Evolutionary conservation across 495 filamentous ascomycete genomes (phyloP).

Genomic region (Tuber melanosporum): DNA sequence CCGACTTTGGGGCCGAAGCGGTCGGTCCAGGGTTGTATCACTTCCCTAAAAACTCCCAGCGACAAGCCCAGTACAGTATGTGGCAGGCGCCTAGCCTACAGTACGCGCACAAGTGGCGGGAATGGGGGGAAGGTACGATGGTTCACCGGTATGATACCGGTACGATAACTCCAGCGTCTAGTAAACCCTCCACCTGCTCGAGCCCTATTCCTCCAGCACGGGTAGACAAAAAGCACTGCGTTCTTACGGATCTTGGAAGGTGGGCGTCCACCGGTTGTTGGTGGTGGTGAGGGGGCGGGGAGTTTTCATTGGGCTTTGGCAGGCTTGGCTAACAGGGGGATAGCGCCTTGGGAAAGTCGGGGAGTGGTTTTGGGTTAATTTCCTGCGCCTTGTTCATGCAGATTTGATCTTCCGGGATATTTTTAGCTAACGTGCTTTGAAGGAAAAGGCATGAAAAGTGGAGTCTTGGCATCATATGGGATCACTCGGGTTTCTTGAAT

Average conservation of each 20-base stretch:
- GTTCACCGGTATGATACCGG: no score
- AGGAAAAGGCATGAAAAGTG: neutral
- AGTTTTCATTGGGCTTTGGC: neutral
- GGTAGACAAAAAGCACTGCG: no score
- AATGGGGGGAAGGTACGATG: no score
- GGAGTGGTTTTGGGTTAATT: neutral
- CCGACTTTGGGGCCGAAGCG: conserved; percentile 48
- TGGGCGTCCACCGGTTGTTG: neutral
- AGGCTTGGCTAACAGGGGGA: neutral
- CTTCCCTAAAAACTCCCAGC: no score
- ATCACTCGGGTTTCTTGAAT: neutral
- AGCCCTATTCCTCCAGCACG: neutral
- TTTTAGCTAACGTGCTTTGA: neutral
- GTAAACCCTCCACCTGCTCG: no score
- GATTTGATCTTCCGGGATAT: neutral
- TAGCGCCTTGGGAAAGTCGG: neutral
- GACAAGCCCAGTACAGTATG: no score
- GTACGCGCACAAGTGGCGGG: no score
- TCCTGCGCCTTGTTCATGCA: neutral
- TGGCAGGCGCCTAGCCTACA: no score
- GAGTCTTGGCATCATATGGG: neutral
- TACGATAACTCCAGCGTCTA: no score
- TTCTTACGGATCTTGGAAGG: neutral
- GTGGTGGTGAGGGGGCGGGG: neutral
- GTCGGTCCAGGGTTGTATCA: conserved; percentile 55